Evolutionary conservation across 164 flowering plant species (phyloP).

Genomic region (Umbilicus rupestris): DNA sequence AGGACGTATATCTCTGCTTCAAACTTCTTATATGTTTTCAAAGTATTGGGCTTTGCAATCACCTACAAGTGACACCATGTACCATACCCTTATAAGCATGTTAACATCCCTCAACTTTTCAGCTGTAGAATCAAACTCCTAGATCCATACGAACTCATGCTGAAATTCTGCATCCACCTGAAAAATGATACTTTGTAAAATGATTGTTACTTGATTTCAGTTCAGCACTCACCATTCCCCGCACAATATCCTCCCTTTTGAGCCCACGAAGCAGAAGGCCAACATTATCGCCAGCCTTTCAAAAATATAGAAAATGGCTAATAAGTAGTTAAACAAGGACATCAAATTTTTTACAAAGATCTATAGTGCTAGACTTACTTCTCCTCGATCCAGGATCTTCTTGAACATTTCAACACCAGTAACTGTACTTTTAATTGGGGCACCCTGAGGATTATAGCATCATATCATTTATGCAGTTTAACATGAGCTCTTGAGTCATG

Average conservation of each 20-base stretch:
- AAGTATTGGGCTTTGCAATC: constrained; percentile 67
- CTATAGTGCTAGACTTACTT: constrained; percentile 32
- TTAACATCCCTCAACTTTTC: background rate
- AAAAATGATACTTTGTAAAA: background rate
- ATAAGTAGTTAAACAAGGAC: background rate
- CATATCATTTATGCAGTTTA: background rate
- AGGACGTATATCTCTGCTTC: constrained; percentile 96
- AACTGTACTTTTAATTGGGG: constrained; percentile 63
- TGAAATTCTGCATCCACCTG: background rate
- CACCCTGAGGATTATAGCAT: constrained; percentile 31
- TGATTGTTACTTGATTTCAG: background rate
- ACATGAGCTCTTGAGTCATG: background rate
- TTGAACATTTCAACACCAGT: constrained; percentile 99
- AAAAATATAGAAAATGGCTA: constrained; percentile 9
- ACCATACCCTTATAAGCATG: background rate
- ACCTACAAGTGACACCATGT: constrained; percentile 36
- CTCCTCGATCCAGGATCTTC: constrained; percentile 84
- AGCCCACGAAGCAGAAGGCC: constrained; percentile 96
- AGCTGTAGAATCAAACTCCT: background rate
- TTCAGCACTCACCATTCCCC: constrained; percentile 63
- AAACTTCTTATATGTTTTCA: constrained; percentile 74
- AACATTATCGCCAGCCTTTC: constrained; percentile 97
- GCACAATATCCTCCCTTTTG: constrained; percentile 73
- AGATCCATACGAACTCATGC: background rate
- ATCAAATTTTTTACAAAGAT: background rate